Percentiles rank a stretch among this genome's conserved stretches.
Conservation (phyloP, 2,329 filamentous ascomycete genomes). For the Neonectria sp. region DNA sequence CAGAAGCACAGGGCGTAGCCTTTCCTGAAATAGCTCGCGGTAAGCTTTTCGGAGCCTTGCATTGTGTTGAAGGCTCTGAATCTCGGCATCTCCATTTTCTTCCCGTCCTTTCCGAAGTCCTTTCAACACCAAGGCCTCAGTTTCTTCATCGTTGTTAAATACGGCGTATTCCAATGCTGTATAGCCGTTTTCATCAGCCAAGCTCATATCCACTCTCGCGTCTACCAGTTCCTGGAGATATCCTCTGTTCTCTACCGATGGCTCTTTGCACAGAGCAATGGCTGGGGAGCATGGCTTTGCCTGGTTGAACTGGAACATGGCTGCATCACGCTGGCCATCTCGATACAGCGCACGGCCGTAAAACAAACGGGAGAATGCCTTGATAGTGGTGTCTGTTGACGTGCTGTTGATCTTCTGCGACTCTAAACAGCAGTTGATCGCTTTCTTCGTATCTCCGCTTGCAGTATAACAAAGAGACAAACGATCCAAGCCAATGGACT, state of each 20-base stretch:
- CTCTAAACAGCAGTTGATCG: conserved; percentile 37
- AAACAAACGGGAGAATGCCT: conserved; percentile 52
- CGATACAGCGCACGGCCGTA: conserved; percentile 49
- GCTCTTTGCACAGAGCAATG: conserved; percentile 57
- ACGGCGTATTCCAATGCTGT: conserved; percentile 56
- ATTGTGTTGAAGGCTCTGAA: conserved; percentile 34
- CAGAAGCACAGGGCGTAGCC: conserved; percentile 53
- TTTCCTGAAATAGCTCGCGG: conserved; percentile 55
- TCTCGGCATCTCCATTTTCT: conserved; percentile 15
- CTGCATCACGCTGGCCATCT: conserved; percentile 43
- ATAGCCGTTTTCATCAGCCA: conserved; percentile 54
- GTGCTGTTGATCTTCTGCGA: conserved; percentile 30
- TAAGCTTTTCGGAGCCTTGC: conserved; percentile 53
- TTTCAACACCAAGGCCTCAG: conserved; percentile 47
- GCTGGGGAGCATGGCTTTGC: conserved; percentile 48
- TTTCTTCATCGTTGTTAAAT: conserved; percentile 48
- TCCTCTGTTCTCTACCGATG: conserved; percentile 52
- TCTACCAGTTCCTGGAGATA: conserved; percentile 53
- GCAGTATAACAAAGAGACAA: conserved; percentile 53
- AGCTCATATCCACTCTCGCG: conserved; percentile 51
- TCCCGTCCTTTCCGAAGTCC: conserved; percentile 36
- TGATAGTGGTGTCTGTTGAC: conserved; percentile 45
- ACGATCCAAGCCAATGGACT: conserved; percentile 50
- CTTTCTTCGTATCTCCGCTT: conserved; percentile 39
- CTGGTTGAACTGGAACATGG: conserved; percentile 49